phyloP scores from a whole-genome alignment of 2,329 filamentous ascomycete genomes.

The Paradendryphiella salina region DNA sequence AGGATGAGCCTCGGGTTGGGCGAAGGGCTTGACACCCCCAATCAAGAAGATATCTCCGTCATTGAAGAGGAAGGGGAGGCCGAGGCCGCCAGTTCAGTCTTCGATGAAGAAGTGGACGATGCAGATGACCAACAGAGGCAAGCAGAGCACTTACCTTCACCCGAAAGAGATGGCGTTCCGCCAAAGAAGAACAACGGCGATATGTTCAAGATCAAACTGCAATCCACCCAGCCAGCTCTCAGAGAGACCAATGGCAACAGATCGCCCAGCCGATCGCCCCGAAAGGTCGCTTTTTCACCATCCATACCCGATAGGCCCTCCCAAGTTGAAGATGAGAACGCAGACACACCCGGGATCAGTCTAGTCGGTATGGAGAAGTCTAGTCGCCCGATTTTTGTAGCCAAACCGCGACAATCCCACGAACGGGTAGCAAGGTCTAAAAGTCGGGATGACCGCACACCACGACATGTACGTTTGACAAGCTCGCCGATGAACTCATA shows the following conservation, averaged over 20 bases:
- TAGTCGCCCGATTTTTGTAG: slow-evolving; percentile 21
- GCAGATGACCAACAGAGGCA: slow-evolving; percentile 13
- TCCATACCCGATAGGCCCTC: slow-evolving; percentile 43
- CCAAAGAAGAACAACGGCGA: slow-evolving; percentile 30
- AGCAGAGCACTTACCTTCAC: slow-evolving; percentile 26
- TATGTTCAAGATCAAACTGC: slow-evolving; percentile 43
- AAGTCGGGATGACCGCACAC: slow-evolving; percentile 35
- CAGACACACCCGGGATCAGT: slow-evolving; percentile 35
- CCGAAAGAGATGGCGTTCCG: slow-evolving; percentile 24
- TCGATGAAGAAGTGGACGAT: slow-evolving; percentile 37
- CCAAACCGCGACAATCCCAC: slow-evolving; percentile 20
- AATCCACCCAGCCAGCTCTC: slow-evolving; percentile 37
- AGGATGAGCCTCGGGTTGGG: slow-evolving; percentile 66
- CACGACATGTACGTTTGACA: slow-evolving; percentile 46
- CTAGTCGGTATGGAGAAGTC: slow-evolving; percentile 27
- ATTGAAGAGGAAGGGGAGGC: slow-evolving; percentile 28
- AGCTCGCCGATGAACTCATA: slow-evolving; percentile 27
- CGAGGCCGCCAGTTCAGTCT: slow-evolving; percentile 34
- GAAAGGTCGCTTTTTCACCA: slow-evolving; percentile 47
- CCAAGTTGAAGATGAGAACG: slow-evolving; percentile 39
- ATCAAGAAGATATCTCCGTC: slow-evolving; percentile 36
- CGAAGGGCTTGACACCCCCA: slow-evolving; percentile 48
- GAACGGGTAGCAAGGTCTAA: slow-evolving; percentile 26
- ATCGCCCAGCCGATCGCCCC: slow-evolving; percentile 43
- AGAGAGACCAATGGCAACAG: slow-evolving; percentile 44